A percentile compares a stretch with the other conserved stretches of the same genome.
phyloP scores from a whole-genome alignment of 805 yeast genomes.

The Candida anglica region DNA sequence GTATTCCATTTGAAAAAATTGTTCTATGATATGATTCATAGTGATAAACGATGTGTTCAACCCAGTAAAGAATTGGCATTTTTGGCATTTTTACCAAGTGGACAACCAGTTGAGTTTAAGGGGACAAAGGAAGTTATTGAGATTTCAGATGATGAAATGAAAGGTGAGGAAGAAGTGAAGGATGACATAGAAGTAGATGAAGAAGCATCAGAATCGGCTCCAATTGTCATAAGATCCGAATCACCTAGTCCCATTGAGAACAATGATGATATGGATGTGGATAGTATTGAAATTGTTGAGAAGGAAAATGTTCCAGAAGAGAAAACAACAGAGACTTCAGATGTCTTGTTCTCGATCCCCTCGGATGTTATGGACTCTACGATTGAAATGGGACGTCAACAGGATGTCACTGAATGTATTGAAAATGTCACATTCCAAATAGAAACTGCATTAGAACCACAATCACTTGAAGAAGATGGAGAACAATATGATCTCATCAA shows the following conservation, averaged over 20 bases:
- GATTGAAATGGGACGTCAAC: slow-evolving; percentile 83
- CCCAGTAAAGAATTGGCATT: slow-evolving; percentile 86
- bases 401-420: slow-evolving; percentile 96
- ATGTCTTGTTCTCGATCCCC: slow-evolving; percentile 25
- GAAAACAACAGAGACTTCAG: background rate
- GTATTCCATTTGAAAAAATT: slow-evolving; percentile 66
- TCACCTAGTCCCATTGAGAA: slow-evolving; percentile 7
- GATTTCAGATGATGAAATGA: slow-evolving; percentile 6
- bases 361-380: slow-evolving; percentile 71
- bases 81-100: slow-evolving; percentile 75
- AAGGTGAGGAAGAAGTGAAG: slow-evolving; percentile 7
- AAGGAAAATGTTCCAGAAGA: slow-evolving; percentile 7
- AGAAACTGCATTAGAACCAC: slow-evolving; percentile 81
- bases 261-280: slow-evolving; percentile 13
- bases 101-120: slow-evolving; percentile 60
- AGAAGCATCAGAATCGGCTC: slow-evolving; percentile 5
- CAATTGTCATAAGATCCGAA: background rate
- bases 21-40: slow-evolving; percentile 65
- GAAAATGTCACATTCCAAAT: slow-evolving; percentile 89
- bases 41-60: slow-evolving; percentile 60
- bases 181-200: slow-evolving; percentile 5
- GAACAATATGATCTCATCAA: slow-evolving; percentile 86
- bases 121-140: slow-evolving; percentile 6
- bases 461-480: slow-evolving; percentile 53
- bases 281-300: slow-evolving; percentile 5